These are phyloP conservation scores for Cryptosporidium meleagridis DNA, from an alignment of 169 alveolate genomes.

Conservation along the genomic window DNA sequence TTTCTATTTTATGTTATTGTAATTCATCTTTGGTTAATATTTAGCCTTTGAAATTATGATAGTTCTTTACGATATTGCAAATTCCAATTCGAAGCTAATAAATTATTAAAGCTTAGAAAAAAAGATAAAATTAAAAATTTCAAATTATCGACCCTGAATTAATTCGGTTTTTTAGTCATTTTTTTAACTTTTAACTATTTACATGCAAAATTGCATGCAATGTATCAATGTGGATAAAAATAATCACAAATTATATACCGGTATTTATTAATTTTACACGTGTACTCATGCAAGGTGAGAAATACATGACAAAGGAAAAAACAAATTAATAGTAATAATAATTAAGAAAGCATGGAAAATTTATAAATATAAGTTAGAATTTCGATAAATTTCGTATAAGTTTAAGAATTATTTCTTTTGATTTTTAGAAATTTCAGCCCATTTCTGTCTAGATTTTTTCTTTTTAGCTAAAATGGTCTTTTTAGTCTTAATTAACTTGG, in stretches of 20 bases:
- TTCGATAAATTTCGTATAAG: background rate
- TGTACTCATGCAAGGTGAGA: too few species aligned
- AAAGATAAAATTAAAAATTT: too few species aligned
- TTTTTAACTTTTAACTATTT: too few species aligned
- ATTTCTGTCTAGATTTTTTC: constrained; percentile 43
- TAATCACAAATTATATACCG: background rate
- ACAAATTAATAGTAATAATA: too few species aligned
- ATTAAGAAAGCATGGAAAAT: background rate
- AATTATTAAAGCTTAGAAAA: background rate
- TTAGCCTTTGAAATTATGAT: background rate
- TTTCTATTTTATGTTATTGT: background rate
- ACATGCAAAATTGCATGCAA: background rate
- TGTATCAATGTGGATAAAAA: background rate
- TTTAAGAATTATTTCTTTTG: background rate
- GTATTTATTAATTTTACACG: background rate
- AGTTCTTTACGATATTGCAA: background rate
- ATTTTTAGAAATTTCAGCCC: constrained; percentile 44
- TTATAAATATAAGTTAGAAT: background rate
- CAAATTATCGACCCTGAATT: too few species aligned
- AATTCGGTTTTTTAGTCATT: too few species aligned
- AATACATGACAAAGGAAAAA: too few species aligned
- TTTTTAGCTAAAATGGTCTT: constrained; percentile 47
- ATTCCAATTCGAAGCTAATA: too few species aligned
- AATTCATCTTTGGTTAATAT: background rate
- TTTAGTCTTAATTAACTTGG: constrained; percentile 25